Conservation (phyloP, 2,329 filamentous ascomycete genomes). For the Phoma sp. region DNA sequence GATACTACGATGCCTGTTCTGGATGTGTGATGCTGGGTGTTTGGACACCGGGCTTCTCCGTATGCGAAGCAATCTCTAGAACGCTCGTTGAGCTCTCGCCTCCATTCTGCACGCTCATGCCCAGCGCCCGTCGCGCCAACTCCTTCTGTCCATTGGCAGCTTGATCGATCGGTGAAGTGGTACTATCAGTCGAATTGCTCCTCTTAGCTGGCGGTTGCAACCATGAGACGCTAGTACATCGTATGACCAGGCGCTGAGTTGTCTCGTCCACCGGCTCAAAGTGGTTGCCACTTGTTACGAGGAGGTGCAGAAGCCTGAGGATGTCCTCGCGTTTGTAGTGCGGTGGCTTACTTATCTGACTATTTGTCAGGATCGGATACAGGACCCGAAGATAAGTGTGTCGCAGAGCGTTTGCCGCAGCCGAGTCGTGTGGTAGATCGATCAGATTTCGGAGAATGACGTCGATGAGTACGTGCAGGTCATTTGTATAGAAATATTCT, state of each 20-base stretch:
- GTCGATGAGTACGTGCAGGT: slow-evolving; percentile 89
- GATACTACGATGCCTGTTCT: slow-evolving; percentile 20
- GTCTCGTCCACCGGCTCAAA: slow-evolving; percentile 84
- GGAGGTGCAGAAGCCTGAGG: slow-evolving; percentile 72
- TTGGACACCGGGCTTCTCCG: slow-evolving; percentile 49
- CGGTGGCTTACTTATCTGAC: slow-evolving; percentile 82
- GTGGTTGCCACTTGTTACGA: slow-evolving; percentile 69
- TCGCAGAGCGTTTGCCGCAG: slow-evolving; percentile 62
- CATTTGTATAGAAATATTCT: slow-evolving; percentile 99
- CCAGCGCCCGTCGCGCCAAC: slow-evolving; percentile 45
- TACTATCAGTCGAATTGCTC: slow-evolving; percentile 29
- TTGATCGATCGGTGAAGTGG: slow-evolving; percentile 33
- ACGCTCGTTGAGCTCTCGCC: slow-evolving; percentile 48
- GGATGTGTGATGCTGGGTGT: slow-evolving; percentile 43
- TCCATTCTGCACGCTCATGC: slow-evolving; percentile 46
- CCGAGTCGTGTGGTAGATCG: slow-evolving; percentile 83
- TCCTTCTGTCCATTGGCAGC: slow-evolving; percentile 43
- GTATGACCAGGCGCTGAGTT: slow-evolving; percentile 75
- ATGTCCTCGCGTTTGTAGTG: slow-evolving; percentile 94
- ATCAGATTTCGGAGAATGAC: slow-evolving; percentile 97
- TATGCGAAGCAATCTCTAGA: slow-evolving; percentile 48
- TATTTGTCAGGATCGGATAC: slow-evolving; percentile 88
- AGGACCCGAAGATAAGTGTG: slow-evolving; percentile 95
- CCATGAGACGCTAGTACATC: slow-evolving; percentile 77
- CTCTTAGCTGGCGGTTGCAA: slow-evolving; percentile 49